These are phyloP conservation scores for Neurospora sp. DNA, from an alignment of 495 filamentous ascomycete species.

Conservation along the genomic window DNA sequence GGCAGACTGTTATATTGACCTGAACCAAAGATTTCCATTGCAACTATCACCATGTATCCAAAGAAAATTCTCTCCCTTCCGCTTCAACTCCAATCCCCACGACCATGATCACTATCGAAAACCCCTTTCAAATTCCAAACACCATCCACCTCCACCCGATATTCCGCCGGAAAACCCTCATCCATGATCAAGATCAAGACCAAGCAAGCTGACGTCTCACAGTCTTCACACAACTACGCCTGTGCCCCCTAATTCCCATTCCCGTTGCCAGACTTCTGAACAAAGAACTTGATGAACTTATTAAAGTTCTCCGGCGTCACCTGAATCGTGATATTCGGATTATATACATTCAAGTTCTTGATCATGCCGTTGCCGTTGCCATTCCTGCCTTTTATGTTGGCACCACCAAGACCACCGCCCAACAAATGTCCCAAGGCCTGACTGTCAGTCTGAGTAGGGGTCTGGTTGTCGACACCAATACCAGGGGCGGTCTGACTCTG, in stretches of 20 bases:
- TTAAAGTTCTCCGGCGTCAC: background rate
- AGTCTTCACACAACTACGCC: background rate
- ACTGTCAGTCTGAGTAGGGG: background rate
- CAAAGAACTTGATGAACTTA: background rate
- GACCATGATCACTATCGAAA: background rate
- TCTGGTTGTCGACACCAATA: too few relatives aligned
- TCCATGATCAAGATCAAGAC: background rate
- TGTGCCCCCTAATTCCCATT: background rate
- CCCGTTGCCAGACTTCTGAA: background rate
- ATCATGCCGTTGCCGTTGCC: background rate
- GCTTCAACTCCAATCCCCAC: background rate
- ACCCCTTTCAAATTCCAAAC: background rate
- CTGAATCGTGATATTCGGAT: background rate
- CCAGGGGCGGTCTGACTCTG: too few relatives aligned
- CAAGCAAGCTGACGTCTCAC: background rate
- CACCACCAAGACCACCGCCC: background rate
- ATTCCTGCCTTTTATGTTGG: background rate
- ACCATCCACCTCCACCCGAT: background rate
- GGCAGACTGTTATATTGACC: background rate
- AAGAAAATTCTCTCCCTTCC: background rate
- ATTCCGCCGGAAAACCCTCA: background rate
- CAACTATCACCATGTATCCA: background rate
- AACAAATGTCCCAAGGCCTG: background rate
- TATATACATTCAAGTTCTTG: background rate
- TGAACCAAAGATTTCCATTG: background rate